Base-by-base conservation (phyloP, 2,329 filamentous ascomycete genomes). In the Apiospora pterosperma region DNA sequence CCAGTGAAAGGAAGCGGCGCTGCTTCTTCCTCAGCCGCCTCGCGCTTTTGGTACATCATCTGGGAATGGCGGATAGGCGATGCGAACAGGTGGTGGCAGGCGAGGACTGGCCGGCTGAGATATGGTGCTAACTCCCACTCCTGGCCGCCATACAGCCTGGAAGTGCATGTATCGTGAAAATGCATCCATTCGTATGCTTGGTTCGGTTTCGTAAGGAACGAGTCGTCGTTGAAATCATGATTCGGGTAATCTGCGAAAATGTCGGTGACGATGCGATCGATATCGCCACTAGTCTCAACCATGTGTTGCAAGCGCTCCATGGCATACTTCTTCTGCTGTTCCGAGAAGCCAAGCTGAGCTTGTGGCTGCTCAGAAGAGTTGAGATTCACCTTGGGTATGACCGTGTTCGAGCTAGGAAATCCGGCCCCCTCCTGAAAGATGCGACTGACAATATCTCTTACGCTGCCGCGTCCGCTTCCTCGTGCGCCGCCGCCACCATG, bases 81-180 rank as follows among this genome's bases (percentile, higher is more conserved):
- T 4, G 94, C 92, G 73, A 99, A 99, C 14, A 99, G 85, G 73
- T 92, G 84, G 75, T 99, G 96, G 73, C 97, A 97, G 4, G 92
- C 96, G 1, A 98, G 85, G 19, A 96, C 86, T 0, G 95, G 90
- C 69, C 96, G 92, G 71, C 90, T 92, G 60, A 98, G 85, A 75
- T 99, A 99, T 0, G 92, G 90, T 0, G 86, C 87, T 19, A 99
- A 81, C 76, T 99, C 96, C 92, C 96, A 99, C 64, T 97, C 94
- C 75, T 97, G 95, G 65, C 87, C 89, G n/a, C 88, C 81, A 74
- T 90, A 96, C 1, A 98, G 85, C 42, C 90, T 88, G 0, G 90
- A 89, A 28, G 92, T 93, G 67, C 97, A 89, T 0, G 83, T 82
- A 72, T 98, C 96, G 77, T 97, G 92, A 77, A 99, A 98, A 76